These are phyloP conservation scores for Fusarium hainanense DNA, from an alignment of 2,329 filamentous ascomycete genomes.

Conservation along the genomic window DNA sequence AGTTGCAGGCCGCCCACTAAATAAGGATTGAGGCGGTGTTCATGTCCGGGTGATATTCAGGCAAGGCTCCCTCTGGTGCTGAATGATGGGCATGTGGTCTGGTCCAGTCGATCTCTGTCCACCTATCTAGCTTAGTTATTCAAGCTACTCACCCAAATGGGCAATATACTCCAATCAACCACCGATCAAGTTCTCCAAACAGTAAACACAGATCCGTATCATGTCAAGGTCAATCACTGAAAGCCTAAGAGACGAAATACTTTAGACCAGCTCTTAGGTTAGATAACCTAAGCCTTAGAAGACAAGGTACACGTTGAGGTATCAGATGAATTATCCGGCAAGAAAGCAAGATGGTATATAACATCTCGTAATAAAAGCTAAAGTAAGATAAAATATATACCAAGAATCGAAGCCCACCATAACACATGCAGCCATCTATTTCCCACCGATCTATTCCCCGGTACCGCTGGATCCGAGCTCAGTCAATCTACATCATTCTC, in stretches of 20 bases:
- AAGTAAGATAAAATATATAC: conserved; percentile 23
- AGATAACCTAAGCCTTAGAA: neutral
- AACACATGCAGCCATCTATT: neutral
- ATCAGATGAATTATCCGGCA: neutral
- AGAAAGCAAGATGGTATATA: conserved; percentile 33
- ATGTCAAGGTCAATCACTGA: neutral
- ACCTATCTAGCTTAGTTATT: neutral
- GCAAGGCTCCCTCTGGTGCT: too few species aligned
- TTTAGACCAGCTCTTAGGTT: neutral
- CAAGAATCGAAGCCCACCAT: conserved; percentile 22
- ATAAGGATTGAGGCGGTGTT: too few species aligned
- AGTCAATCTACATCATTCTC: conserved; percentile 46
- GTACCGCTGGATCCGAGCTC: neutral
- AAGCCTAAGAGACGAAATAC: neutral
- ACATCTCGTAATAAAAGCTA: conserved; percentile 31
- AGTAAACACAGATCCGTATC: neutral
- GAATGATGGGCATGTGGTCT: neutral
- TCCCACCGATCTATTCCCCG: neutral
- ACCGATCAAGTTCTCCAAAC: neutral
- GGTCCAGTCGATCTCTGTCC: neutral
- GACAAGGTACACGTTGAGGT: neutral
- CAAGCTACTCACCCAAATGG: neutral
- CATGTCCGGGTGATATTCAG: too few species aligned
- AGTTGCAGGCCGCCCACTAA: too few species aligned
- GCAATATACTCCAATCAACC: neutral